These are phyloP conservation scores for Podila horticola DNA, from an alignment of 192 early-diverging fungal species.

Conservation along the genomic window DNA sequence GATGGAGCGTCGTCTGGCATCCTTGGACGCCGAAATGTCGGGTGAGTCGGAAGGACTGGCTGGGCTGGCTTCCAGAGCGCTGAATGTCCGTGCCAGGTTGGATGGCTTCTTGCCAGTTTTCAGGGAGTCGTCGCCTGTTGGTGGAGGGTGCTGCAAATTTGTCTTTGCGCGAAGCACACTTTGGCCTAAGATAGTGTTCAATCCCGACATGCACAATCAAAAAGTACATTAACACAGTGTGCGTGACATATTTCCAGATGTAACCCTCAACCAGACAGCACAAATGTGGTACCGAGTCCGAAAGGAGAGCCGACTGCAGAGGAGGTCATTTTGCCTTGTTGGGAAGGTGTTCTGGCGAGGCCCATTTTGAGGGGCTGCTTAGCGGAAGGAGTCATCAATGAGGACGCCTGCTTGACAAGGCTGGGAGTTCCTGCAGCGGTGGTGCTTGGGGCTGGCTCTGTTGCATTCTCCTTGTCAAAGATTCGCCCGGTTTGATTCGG, in stretches of 20 bases:
- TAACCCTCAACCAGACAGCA: not conserved
- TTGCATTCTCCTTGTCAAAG: slow-evolving; percentile 45
- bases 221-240: not conserved
- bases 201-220: not conserved
- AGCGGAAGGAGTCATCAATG: slow-evolving; percentile 4
- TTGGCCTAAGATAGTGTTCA: not conserved
- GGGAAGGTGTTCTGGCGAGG: slow-evolving; percentile 8
- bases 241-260: not conserved
- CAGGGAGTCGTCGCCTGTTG: not conserved
- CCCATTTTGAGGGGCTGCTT: slow-evolving; percentile 12
- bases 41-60: not conserved
- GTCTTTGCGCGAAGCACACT: slow-evolving; percentile 40
- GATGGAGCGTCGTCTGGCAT: slow-evolving; percentile 23
- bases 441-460: slow-evolving; percentile 7
- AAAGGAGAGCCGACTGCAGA: slow-evolving; percentile 14
- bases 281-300: slow-evolving; percentile 5
- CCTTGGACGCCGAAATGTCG: not conserved
- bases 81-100: slow-evolving; percentile 28
- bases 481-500: slow-evolving; percentile 25
- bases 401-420: slow-evolving; percentile 15
- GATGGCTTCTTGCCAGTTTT: slow-evolving; percentile 9
- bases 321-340: slow-evolving; percentile 7
- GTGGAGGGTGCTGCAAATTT: slow-evolving; percentile 22
- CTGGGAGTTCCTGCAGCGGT: not conserved
- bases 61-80: slow-evolving; percentile 16